Evolutionary conservation across 2,329 filamentous ascomycete genomes (phyloP).

Genomic region (Nothophaeocryptopus gaeumannii): DNA sequence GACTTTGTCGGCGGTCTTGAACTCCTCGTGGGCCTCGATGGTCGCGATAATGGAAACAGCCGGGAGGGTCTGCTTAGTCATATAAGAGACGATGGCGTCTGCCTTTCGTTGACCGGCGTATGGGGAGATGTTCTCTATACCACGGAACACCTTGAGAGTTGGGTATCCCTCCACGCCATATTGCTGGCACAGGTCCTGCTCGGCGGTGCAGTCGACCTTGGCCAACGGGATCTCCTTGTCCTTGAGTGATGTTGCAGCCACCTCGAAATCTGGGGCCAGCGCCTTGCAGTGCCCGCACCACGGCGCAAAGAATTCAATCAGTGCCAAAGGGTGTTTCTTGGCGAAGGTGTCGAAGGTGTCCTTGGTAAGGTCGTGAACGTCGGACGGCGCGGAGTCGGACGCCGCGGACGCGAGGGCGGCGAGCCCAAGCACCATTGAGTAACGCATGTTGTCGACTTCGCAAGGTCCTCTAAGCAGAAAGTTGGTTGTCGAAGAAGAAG

Average conservation of each 20-base stretch:
- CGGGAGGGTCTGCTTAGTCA: conserved; percentile 96
- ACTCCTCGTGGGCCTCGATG: conserved; percentile 77
- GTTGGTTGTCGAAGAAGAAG: no score
- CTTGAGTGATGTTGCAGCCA: conserved; percentile 78
- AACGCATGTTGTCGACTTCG: conserved; percentile 22
- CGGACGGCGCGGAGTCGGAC: conserved; percentile 50
- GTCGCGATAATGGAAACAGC: conserved; percentile 80
- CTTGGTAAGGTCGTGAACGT: conserved; percentile 80
- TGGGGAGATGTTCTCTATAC: conserved; percentile 72
- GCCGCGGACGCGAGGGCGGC: conserved; percentile 59
- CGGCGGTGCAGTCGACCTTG: conserved; percentile 94
- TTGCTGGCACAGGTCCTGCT: conserved; percentile 84
- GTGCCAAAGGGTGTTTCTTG: conserved; percentile 78
- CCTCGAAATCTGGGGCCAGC: conserved; percentile 87
- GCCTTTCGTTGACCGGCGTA: conserved; percentile 91
- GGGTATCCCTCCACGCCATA: conserved; percentile 96
- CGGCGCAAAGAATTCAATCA: conserved; percentile 95
- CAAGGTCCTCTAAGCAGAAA: neutral
- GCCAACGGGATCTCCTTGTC: conserved; percentile 81
- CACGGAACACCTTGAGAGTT: conserved; percentile 98
- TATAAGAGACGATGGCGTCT: conserved; percentile 74
- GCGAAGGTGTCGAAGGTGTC: conserved; percentile 87
- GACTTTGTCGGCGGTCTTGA: conserved; percentile 97
- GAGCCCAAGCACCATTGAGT: conserved; percentile 44
- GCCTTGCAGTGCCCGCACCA: conserved; percentile 99